These are phyloP conservation scores for Tardiomyces depauwii DNA, from an alignment of 1,139 yeast species.

Conservation along the genomic window DNA sequence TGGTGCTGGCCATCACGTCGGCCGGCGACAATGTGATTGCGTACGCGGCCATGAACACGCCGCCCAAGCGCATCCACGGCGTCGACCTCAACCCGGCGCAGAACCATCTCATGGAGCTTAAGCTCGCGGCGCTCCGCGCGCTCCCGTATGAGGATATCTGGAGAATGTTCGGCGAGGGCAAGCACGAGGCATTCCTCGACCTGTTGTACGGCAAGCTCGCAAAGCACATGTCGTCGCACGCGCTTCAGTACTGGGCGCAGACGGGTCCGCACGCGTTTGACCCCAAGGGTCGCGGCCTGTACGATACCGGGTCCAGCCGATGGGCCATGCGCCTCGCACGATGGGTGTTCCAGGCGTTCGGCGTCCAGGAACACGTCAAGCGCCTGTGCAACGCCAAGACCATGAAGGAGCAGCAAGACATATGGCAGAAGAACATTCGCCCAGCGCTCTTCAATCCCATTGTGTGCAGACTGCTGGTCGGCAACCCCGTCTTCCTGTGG, in stretches of 20 bases:
- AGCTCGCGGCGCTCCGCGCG: conserved; percentile 56
- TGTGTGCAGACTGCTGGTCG: conserved; percentile 54
- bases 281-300: conserved; percentile 46
- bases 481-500: conserved; percentile 79
- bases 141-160: conserved; percentile 53
- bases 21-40: conserved; percentile 77
- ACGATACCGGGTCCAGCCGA: conserved; percentile 74
- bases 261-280: conserved; percentile 49
- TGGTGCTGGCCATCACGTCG: conserved; percentile 72
- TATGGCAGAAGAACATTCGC: conserved; percentile 53
- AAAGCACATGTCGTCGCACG: conserved; percentile 65
- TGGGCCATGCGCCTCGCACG: conserved; percentile 71
- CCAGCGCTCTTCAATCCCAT: conserved; percentile 64
- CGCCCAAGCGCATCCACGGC: conserved; percentile 72
- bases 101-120: conserved; percentile 67
- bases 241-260: conserved; percentile 70
- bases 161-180: conserved; percentile 70
- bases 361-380: conserved; percentile 41
- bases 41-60: conserved; percentile 57
- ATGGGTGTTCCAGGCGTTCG: conserved; percentile 46
- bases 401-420: conserved; percentile 46
- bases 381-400: conserved; percentile 48
- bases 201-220: conserved; percentile 47
- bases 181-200: conserved; percentile 39
- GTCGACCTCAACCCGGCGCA: conserved; percentile 80